Base-by-base conservation (phyloP, 139 green algal species). In the Chlorella vulgaris region DNA sequence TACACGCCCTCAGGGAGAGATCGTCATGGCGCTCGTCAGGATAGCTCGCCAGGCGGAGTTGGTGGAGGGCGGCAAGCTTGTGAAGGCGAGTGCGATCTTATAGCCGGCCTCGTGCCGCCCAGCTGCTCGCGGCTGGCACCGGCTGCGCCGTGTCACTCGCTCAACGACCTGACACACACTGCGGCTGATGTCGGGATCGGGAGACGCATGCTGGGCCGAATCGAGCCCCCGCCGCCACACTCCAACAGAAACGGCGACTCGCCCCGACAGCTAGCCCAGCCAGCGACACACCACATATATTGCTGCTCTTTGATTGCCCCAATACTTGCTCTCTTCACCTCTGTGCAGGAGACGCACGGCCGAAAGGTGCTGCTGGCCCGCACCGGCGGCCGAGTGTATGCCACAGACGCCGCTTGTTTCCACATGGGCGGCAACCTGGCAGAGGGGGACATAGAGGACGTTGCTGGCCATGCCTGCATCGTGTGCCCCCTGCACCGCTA, bases 361-460 rank as follows among this genome's bases (percentile, higher is more conserved):
- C 73, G 78, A 26, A 83, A 78, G 51, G 31, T 88, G 1, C 29
- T 88, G 38, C 67, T 88, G 31, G 74, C 74, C 4, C 79, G 84
- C 35, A 21, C 40, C 3, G 6, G 36, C 33, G 80, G 74, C 18
- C 15, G 24, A 28, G 67, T 85, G 26, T 83, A 55, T n/a, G 71
- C 61, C 40, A 86, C 71, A 26, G 84, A 88, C 47, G 80, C 84
- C 0, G 51, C 86, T 66, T 88, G 84, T 65, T 88, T 78, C 66
- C 84, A 88, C 65, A 82, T 78, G 65, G 83, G 68, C 33, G 75
- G 51, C 40, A 58, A 67, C 24, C 63, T 88, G 47, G 47, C 43
- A 36, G 80, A 77, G 60, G 84, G 84, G 3, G 84, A 88, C 66
- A 85, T 88, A 51, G 84, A 88, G 39, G 84, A 88, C 60, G n/a